A percentile compares a stretch with the other conserved stretches of the same genome.
phyloP scores from a whole-genome alignment of 805 yeast genomes.

The Ogataea chonburiensis region DNA sequence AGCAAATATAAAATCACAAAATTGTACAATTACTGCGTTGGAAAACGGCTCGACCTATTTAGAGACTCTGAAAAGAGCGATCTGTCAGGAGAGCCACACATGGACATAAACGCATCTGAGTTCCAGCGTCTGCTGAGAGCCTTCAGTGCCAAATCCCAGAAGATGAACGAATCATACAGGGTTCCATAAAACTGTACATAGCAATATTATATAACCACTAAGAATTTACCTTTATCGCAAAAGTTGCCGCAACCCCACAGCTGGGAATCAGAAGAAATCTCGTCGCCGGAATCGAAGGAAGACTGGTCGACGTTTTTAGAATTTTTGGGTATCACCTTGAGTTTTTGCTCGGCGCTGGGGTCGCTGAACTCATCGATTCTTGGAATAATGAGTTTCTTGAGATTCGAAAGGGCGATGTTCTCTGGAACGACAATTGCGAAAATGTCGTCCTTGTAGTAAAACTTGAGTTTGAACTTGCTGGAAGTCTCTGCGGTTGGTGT shows the following conservation, averaged over 20 bases:
- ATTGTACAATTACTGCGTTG: conserved; percentile 13
- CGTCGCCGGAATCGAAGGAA: conserved; percentile 21
- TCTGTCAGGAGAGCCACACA: conserved; percentile 10
- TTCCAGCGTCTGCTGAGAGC: conserved; percentile 32
- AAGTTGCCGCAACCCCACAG: conserved; percentile 30
- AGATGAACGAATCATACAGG: conserved; percentile 22
- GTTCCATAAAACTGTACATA: conserved; percentile 10
- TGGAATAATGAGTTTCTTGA: conserved; percentile 30
- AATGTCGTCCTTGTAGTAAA: conserved; percentile 77
- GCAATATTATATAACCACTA: conserved; percentile 25
- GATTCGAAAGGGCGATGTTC: conserved; percentile 22
- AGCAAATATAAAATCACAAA: conserved; percentile 14
- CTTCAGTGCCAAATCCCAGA: conserved; percentile 30
- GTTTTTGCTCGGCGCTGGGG: conserved; percentile 21
- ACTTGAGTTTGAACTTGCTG: conserved; percentile 60
- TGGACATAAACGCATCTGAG: conserved; percentile 24
- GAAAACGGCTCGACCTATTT: conserved; percentile 6
- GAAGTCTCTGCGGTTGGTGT: conserved; percentile 16
- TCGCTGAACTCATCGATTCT: conserved; percentile 33
- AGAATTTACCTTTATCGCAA: conserved; percentile 35
- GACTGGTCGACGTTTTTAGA: conserved; percentile 24
- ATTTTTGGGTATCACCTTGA: conserved; percentile 33
- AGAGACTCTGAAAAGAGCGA: conserved; percentile 1
- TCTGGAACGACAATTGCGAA: conserved; percentile 55
- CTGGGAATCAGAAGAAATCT: conserved; percentile 22